Conservation (phyloP, 2,329 filamentous ascomycete genomes). For the Trichoderma pleuroti region DNA sequence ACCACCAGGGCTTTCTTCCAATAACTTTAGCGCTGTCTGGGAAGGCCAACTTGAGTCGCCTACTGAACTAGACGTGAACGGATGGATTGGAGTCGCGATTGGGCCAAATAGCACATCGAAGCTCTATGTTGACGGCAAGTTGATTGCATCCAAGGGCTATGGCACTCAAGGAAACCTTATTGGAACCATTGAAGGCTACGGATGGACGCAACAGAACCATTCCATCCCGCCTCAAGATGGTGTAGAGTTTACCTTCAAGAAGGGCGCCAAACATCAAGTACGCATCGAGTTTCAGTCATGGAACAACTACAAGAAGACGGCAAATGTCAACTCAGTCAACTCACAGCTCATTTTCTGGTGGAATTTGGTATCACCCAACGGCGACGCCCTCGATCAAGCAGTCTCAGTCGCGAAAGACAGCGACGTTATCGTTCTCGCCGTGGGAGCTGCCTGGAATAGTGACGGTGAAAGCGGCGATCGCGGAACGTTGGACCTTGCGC, state of each 20-base stretch:
- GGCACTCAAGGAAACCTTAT: neutral
- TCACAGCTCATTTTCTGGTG: slow-evolving; percentile 19
- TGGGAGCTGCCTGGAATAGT: slow-evolving; percentile 13
- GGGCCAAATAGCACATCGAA: slow-evolving; percentile 14
- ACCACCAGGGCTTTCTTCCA: slow-evolving; percentile 7
- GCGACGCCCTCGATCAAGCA: neutral
- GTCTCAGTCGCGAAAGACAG: slow-evolving; percentile 15
- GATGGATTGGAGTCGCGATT: slow-evolving; percentile 17
- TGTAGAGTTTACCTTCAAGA: slow-evolving; percentile 6
- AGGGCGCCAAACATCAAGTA: neutral
- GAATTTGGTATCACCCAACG: slow-evolving; percentile 11
- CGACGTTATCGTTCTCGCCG: slow-evolving; percentile 5
- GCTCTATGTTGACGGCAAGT: slow-evolving; percentile 13
- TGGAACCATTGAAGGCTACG: slow-evolving; percentile 7
- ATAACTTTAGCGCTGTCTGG: slow-evolving; percentile 17
- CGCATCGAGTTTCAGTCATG: slow-evolving; percentile 16
- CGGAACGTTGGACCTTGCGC: neutral
- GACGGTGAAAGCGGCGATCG: slow-evolving; percentile 13
- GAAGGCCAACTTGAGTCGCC: slow-evolving; percentile 13
- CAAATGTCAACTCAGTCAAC: slow-evolving; percentile 19
- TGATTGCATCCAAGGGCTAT: slow-evolving; percentile 8
- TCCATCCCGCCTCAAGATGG: slow-evolving; percentile 3
- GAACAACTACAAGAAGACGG: slow-evolving; percentile 18
- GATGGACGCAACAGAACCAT: neutral
- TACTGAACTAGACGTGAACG: neutral